These are phyloP conservation scores for Fragosphaeria purpurea DNA, from an alignment of 2,329 filamentous ascomycete genomes.

Conservation along the genomic window DNA sequence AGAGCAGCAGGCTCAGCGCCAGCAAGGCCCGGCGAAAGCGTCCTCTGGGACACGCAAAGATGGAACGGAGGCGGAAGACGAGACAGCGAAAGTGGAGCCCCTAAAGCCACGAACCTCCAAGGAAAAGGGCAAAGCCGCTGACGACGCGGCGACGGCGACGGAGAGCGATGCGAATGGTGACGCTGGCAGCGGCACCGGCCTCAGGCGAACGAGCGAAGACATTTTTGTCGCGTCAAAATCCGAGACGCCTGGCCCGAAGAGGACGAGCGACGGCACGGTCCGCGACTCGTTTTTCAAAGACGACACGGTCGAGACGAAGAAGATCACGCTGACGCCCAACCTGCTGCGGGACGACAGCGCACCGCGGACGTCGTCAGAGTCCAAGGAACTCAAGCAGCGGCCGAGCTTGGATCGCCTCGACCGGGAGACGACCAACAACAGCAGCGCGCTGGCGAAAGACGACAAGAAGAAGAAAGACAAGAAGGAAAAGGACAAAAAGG, in stretches of 20 bases:
- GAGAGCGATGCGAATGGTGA: slow-evolving; percentile 25
- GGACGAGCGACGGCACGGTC: slow-evolving; percentile 75
- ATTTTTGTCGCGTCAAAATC: slow-evolving; percentile 43
- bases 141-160: slow-evolving; percentile 23
- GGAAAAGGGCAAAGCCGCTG: slow-evolving; percentile 22
- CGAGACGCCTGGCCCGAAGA: slow-evolving; percentile 37
- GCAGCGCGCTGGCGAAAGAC: slow-evolving; percentile 43
- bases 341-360: slow-evolving; percentile 71
- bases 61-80: slow-evolving; percentile 32
- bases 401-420: slow-evolving; percentile 66
- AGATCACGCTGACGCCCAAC: slow-evolving; percentile 93
- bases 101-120: slow-evolving; percentile 38
- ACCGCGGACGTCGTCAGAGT: slow-evolving; percentile 44
- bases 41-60: slow-evolving; percentile 6
- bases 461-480: slow-evolving; percentile 66
- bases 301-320: slow-evolving; percentile 88
- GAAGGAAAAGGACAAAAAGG: slow-evolving; percentile 60
- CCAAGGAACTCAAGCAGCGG: slow-evolving; percentile 42
- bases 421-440: slow-evolving; percentile 38
- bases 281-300: slow-evolving; percentile 97
- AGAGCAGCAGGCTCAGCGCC: slow-evolving; percentile 14
- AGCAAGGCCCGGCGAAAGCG: slow-evolving; percentile 17
- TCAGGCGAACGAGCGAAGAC: slow-evolving; percentile 53
- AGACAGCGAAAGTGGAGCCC: slow-evolving; percentile 46
- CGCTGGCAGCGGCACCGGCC: slow-evolving; percentile 13